Conservation (phyloP, 2,329 filamentous ascomycete genomes). For the Teratosphaeria gauchensis region DNA sequence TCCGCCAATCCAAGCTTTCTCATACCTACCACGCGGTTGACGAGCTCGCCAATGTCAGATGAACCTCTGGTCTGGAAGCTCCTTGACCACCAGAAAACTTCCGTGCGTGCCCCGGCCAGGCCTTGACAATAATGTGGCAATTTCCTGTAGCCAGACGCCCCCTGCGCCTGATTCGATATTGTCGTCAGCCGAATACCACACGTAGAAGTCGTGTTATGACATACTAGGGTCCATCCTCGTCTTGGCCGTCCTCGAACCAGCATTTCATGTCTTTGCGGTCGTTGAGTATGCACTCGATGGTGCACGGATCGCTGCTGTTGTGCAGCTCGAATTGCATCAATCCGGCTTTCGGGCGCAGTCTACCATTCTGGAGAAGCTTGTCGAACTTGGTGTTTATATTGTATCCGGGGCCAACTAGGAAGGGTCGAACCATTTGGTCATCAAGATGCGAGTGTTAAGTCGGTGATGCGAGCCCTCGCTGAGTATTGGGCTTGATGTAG, state of each 20-base stretch:
- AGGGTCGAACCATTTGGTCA: not conserved
- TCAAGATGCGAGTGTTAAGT: not conserved
- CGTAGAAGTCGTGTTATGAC: not conserved
- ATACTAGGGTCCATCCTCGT: not conserved
- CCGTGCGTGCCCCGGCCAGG: not conserved
- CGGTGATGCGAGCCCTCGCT: not conserved
- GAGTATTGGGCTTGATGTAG: not conserved
- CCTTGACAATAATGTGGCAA: not conserved
- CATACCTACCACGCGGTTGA: not conserved
- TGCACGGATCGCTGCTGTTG: not conserved
- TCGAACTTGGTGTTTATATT: not conserved
- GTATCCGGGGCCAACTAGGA: not conserved
- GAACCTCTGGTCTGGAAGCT: not conserved
- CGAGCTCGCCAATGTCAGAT: not conserved
- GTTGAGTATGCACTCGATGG: not conserved
- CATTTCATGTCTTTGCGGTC: not conserved
- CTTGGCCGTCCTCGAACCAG: not conserved
- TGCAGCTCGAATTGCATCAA: not conserved
- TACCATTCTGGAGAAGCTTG: not conserved
- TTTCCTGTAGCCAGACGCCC: not conserved
- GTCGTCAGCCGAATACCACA: not conserved
- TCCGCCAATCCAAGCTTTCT: not conserved
- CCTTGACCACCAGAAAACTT: not conserved
- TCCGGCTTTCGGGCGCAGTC: not conserved
- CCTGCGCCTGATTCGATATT: not conserved